Evolutionary conservation across 2,329 filamentous ascomycete genomes (phyloP), one percentile per base, ranked within the genome.

Genomic region (Sporothrix phasma): DNA sequence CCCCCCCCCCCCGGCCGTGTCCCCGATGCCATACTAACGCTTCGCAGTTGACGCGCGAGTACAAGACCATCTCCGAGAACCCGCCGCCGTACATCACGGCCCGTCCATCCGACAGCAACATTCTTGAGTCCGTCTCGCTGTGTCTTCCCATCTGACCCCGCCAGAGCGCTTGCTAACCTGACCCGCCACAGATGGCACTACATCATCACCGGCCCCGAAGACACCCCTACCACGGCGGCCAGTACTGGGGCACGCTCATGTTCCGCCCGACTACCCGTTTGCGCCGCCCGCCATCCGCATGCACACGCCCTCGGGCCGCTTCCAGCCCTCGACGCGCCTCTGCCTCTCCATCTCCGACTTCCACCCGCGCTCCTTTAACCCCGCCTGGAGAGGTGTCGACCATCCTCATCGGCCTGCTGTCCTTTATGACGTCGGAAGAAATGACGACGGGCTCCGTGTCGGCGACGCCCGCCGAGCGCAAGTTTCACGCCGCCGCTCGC

Each of bases 391-490:
- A 96, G 73, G 94, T 99, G 7, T 93, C 89, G 63, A 99, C 94
- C 0, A 99, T 99, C 68, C 80, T 99, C 17, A 95, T 96, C 63
- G 94, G 94, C 10, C 83, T 99, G 31, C 80, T 97, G 67, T 95
- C 89, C 45, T 99, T 99, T 77, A 99, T 99, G 94, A 97, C 93
- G 2, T 91, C 90, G 69, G 93, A 99, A 73, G 94, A 99, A 78
- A 97, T 97, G 89, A 99, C 94, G 0, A 97, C 94, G 0, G 94
- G 94, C 2, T 92, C 88, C 34, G 85, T 99, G 34, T 87, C 88
- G 5, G 90, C 87, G 19, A 88, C 85, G 0, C 84, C 90, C 59
- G 79, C 83, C 3, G 92, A 97, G 79, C 85, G 93, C 66, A 88
- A 85, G 74, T 83, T 88, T 70, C 85, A 92, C 59, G 92, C 94